Conservation (phyloP, 352 stramenopile genomes). For the Phytophthora kernoviae region DNA sequence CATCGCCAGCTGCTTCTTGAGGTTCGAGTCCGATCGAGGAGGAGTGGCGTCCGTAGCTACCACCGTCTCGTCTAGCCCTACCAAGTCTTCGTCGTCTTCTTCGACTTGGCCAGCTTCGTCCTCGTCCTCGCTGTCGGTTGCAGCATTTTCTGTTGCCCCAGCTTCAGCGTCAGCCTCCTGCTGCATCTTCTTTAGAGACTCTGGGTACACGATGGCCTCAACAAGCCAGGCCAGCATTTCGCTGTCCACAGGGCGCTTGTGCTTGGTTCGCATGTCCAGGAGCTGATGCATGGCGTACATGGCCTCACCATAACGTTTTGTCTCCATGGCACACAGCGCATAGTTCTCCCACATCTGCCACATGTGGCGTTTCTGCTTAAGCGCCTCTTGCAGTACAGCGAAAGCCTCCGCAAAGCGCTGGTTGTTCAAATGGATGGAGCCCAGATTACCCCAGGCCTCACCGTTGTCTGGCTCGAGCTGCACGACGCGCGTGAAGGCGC, state of each 20-base stretch:
- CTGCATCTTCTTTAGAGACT: conserved; percentile 48
- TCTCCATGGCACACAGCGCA: conserved; percentile 78
- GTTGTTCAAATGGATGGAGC: conserved; percentile 91
- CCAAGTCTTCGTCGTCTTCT: conserved; percentile 53
- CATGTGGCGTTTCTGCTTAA: conserved; percentile 92
- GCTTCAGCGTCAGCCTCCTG: conserved; percentile 38
- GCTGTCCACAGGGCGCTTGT: conserved; percentile 76
- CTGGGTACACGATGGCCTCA: conserved; percentile 74
- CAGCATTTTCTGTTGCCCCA: conserved; percentile 22
- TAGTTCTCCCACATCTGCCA: conserved; percentile 95
- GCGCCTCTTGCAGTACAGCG: conserved; percentile 79
- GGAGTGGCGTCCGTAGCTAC: conserved; percentile 52
- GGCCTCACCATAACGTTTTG: conserved; percentile 70
- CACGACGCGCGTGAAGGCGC: conserved; percentile 92
- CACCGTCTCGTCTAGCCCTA: conserved; percentile 53
- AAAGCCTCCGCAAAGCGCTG: conserved; percentile 81
- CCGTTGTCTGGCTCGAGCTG: conserved; percentile 94
- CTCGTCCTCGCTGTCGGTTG: conserved; percentile 24
- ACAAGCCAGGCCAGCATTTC: conserved; percentile 85
- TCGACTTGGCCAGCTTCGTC: conserved; percentile 29
- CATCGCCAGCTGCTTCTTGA: conserved; percentile 78
- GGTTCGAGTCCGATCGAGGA: conserved; percentile 58
- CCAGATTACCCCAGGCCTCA: conserved; percentile 96
- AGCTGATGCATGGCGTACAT: conserved; percentile 88
- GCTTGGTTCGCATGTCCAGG: conserved; percentile 79